Evolutionary conservation across 78 protist species (phyloP).

Genomic region (Isochrysis galbana): DNA sequence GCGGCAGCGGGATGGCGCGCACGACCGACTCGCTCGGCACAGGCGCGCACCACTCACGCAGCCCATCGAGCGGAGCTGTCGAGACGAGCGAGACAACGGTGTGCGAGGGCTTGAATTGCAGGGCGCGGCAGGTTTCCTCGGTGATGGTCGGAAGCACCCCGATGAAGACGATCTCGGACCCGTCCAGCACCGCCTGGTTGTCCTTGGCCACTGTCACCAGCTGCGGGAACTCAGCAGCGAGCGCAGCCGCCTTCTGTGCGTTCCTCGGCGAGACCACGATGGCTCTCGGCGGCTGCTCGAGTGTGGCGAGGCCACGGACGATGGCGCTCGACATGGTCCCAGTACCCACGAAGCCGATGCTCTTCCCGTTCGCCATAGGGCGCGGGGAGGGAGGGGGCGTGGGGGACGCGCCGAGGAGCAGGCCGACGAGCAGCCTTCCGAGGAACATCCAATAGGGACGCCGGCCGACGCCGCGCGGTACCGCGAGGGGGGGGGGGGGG

Average conservation of each 20-base stretch:
- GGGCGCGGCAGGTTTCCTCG: neutral
- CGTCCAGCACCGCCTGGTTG: constrained; percentile 23
- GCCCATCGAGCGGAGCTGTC: neutral
- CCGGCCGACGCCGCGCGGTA: no score
- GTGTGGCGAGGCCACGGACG: constrained; percentile 3
- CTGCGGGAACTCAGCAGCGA: neutral
- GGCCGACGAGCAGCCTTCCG: no score
- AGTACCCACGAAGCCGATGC: constrained; percentile 12
- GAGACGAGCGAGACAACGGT: constrained; percentile 28
- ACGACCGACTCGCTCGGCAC: neutral
- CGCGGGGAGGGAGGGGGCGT: no score
- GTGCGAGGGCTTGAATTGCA: neutral
- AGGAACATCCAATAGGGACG: no score
- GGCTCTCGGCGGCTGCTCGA: neutral
- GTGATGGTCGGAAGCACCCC: neutral
- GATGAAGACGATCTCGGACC: constrained; percentile 20
- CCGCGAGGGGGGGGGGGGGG: no score
- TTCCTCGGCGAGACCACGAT: neutral
- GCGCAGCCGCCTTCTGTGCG: neutral
- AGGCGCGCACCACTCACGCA: neutral
- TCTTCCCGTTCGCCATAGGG: neutral
- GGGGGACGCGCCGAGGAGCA: no score
- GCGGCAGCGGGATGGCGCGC: constrained; percentile 39
- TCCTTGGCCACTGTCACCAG: neutral
- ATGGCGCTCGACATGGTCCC: neutral